phyloP scores from a whole-genome alignment of 176 grass and related monocot species.

The Oryza meridionalis region DNA sequence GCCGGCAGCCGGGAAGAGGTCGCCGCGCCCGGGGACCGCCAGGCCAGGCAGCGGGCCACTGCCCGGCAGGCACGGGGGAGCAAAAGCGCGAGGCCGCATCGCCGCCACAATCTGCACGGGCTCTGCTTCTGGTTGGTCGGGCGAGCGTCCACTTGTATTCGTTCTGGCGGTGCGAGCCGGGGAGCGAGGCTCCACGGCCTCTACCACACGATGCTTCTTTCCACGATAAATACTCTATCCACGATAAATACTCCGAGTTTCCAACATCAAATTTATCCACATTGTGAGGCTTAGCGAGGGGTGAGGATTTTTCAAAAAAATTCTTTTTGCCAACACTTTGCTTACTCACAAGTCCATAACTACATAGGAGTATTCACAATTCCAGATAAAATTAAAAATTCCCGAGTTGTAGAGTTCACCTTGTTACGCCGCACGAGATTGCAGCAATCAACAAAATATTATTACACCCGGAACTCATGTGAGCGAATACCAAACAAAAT shows the following conservation, averaged over 20 bases:
- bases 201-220: conserved; percentile 11
- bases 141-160: not conserved
- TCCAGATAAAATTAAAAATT: too few species aligned
- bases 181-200: not conserved
- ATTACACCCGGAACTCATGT: not conserved
- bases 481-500: not conserved
- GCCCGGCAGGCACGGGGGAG: conserved; percentile 16
- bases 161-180: conserved; percentile 15
- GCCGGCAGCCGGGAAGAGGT: not conserved
- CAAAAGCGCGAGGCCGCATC: conserved; percentile 44
- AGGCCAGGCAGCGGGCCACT: not conserved
- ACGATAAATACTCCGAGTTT: conserved; percentile 9
- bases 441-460: conserved; percentile 32
- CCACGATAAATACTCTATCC: conserved; percentile 36
- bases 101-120: not conserved
- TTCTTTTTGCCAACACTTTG: too few species aligned
- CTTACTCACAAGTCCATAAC: too few species aligned
- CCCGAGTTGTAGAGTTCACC: not conserved
- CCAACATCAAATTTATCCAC: not conserved
- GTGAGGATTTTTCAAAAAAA: too few species aligned
- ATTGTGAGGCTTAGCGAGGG: not conserved
- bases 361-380: not conserved
- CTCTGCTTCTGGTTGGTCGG: not conserved
- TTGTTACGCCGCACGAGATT: not conserved
- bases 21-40: not conserved